Percentiles rank a stretch among this genome's conserved stretches.
These are phyloP conservation scores for Aspergillus viridinutans DNA, from an alignment of 2,329 filamentous ascomycete species.

Conservation along the genomic window DNA sequence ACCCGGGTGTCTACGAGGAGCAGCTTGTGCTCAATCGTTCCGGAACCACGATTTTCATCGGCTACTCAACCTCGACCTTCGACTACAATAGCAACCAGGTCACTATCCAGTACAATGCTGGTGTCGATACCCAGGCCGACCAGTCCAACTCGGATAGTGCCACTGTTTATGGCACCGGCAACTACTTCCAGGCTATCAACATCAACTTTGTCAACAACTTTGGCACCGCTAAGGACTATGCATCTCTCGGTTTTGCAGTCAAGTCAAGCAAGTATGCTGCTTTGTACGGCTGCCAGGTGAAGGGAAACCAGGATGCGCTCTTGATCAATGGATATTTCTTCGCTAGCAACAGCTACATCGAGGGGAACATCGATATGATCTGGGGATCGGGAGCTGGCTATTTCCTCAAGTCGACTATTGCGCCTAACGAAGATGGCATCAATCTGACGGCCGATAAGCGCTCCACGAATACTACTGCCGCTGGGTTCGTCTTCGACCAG, in stretches of 20 bases:
- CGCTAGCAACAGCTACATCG: slow-evolving; percentile 38
- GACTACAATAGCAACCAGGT: slow-evolving; percentile 38
- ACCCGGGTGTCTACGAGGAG: slow-evolving; percentile 39
- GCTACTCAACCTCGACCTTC: slow-evolving; percentile 33
- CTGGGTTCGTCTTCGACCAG: slow-evolving; percentile 37
- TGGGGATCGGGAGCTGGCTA: slow-evolving; percentile 43
- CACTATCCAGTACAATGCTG: slow-evolving; percentile 31
- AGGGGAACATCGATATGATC: slow-evolving; percentile 43
- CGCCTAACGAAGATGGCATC: slow-evolving; percentile 33
- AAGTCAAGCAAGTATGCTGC: slow-evolving; percentile 40
- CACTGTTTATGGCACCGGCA: slow-evolving; percentile 39
- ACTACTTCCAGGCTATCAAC: slow-evolving; percentile 39
- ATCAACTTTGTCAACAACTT: slow-evolving; percentile 40
- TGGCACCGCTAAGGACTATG: slow-evolving; percentile 35
- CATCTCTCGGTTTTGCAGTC: slow-evolving; percentile 40
- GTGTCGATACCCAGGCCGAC: slow-evolving; percentile 36
- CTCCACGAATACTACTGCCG: slow-evolving; percentile 33
- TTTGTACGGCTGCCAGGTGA: slow-evolving; percentile 35
- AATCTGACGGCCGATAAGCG: slow-evolving; percentile 40
- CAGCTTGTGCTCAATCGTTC: slow-evolving; percentile 37
- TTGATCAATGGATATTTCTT: slow-evolving; percentile 37
- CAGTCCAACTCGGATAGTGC: slow-evolving; percentile 37
- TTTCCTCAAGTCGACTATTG: slow-evolving; percentile 39
- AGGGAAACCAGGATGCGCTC: slow-evolving; percentile 38
- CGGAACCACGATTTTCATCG: slow-evolving; percentile 38